Base-by-base conservation (phyloP, 371 early-diverging fungal genomes). In the Funneliformis caledonium region DNA sequence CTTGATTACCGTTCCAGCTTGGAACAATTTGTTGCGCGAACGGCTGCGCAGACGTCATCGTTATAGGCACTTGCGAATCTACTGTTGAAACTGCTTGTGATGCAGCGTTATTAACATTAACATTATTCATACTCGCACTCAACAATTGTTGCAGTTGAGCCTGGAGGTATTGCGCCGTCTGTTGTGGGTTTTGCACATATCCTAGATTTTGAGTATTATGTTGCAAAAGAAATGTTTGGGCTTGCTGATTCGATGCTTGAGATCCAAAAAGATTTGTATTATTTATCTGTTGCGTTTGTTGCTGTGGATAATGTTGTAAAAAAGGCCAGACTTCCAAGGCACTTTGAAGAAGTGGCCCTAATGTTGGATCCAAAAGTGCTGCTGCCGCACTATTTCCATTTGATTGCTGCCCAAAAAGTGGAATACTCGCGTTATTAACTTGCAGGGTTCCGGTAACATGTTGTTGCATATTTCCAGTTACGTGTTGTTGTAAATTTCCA, bases 381-480 rank as follows among this genome's bases (percentile, higher is more conserved):
- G 67, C 37, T 12, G 10, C 3, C 22, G 42, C 19, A 52, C 8
- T 33, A 50, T 33, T 52, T n/a, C 56, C 7, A 42, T 59, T 48
- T 74, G 60, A 11, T 33, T 8, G 48, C 26, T 74, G 26, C 11
- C 56, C 43, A 12, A 42, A 19, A 43, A 22, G 31, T 69, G 22
- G 45, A 69, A 56, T 31, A 74, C 37, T 74, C 75, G 75, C 19
- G 22, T 37, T 9, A 42, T 74, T 56, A 22, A 74, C n/a, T n/a
- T 74, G 33, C 11, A 43, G 37, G 37, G 68, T 37, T 33, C 37
- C n/a, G n/a, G 37, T 37, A 2, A 37, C 37, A 37, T 37, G 37
- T 37, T 37, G n/a, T 43, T 37, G 43, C 43, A 52, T 16, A 19
- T 16, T 47, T 47, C 47, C 47, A 47, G 2, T 19, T 5, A 16